Evolutionary conservation across 495 filamentous ascomycete species (phyloP).

Genomic region (Lentithecium fluviatile): DNA sequence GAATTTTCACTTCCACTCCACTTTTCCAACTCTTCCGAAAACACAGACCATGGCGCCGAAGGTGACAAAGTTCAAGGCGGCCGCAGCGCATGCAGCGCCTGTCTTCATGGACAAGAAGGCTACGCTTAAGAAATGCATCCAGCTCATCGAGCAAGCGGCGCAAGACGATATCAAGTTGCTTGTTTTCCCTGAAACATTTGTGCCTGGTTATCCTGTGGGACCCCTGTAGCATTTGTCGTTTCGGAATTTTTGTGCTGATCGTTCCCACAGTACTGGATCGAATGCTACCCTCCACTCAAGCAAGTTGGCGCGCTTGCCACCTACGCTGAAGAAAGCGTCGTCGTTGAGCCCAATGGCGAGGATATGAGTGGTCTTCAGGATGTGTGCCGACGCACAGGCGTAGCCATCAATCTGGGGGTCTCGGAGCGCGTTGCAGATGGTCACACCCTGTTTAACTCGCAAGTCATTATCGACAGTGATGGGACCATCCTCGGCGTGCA

Average conservation of each 20-base stretch:
- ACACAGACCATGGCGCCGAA: slow-evolving; percentile 5
- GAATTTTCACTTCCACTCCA: too few relatives aligned
- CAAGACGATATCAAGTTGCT: slow-evolving; percentile 27
- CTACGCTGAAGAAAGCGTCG: slow-evolving; percentile 44
- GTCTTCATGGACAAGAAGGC: slow-evolving; percentile 32
- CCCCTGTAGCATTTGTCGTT: not conserved
- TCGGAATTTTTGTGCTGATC: not conserved
- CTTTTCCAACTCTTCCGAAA: too few relatives aligned
- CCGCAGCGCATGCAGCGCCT: slow-evolving; percentile 25
- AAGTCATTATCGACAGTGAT: slow-evolving; percentile 44
- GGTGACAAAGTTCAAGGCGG: slow-evolving; percentile 23
- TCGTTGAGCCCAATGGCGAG: slow-evolving; percentile 32
- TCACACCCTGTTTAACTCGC: slow-evolving; percentile 48
- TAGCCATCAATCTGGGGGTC: slow-evolving; percentile 43
- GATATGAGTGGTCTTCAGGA: slow-evolving; percentile 42
- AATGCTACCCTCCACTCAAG: slow-evolving; percentile 30
- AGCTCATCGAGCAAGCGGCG: slow-evolving; percentile 25
- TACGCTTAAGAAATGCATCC: slow-evolving; percentile 18
- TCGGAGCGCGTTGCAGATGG: slow-evolving; percentile 45
- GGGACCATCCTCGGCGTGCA: slow-evolving; percentile 49
- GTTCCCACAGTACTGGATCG: slow-evolving; percentile 24
- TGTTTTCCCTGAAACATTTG: slow-evolving; percentile 29
- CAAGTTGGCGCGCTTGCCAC: slow-evolving; percentile 27
- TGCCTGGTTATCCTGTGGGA: slow-evolving; percentile 36
- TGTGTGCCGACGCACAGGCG: slow-evolving; percentile 37